Evolutionary conservation across 331 rosid species (phyloP), one percentile per base, ranked within the genome.

Genomic region (Rhamnella rubrinervis): DNA sequence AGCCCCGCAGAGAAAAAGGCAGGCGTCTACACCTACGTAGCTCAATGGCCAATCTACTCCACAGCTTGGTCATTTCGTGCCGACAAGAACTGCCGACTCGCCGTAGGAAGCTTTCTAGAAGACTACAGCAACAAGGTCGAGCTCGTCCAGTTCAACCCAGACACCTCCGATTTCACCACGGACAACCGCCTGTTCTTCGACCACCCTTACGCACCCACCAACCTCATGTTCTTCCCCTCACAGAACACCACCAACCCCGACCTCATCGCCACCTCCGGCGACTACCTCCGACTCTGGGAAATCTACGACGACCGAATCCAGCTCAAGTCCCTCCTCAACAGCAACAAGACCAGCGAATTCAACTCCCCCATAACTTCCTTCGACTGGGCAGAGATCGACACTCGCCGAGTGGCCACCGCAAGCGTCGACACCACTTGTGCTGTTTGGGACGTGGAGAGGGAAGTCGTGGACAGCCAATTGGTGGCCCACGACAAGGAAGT

Each of bases 401-500:
- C 81, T 0, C 28, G 74, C 0, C 81, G 78, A 0, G 41, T 89
- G 3, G 96, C 86, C 1, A 75, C 88, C 0, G 80, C 85, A 0
- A 86, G 88, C 14, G 88, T 78, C 12, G 96, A 89, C 75, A 86
- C 86, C 0, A 86, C 92, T 0, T 84, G 96, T 66, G 71, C 89
- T 2, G 64, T 88, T 57, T 88, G 96, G 92, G 96, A 86, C 67
- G 73, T 86, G 1, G 92, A 89, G 52, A 86, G 55, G 68, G 92
- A 80, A 66, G 50, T 6, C 20, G 80, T 86, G 51, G 90, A 86
- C 19, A 68, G 85, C 3, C 89, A 86, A 16, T 26, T 89, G 39
- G 96, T 89, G 64, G 96, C 92, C 14, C 96, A 86, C 26, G 96
- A 89, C 63, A 89, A 89, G 26, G 88, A 89, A 67, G 96, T 89